Evolutionary conservation across 116 monocot genomes (phyloP).

Genomic region (Cymodocea nodosa): DNA sequence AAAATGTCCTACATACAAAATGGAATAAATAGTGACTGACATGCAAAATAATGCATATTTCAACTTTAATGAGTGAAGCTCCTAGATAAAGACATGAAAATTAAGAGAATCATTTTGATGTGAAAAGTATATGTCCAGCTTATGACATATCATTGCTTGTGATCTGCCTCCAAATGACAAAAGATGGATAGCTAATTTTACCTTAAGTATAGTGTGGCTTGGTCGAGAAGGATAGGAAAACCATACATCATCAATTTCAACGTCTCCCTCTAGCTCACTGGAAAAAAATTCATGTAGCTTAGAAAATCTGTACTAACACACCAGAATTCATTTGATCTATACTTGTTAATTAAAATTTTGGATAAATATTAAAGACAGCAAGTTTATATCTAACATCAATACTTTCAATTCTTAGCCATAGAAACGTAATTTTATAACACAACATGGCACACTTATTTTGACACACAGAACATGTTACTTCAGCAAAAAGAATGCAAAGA

Average conservation of each 20-base stretch:
- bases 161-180: constrained; percentile 1
- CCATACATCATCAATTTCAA: constrained; percentile 92
- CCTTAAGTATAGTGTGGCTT: constrained; percentile 88
- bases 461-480: too few species aligned
- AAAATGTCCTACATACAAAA: too few species aligned
- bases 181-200: constrained; percentile 7
- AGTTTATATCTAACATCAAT: too few species aligned
- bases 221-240: constrained; percentile 99
- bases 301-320: neutral
- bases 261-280: constrained; percentile 64
- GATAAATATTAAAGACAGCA: too few species aligned
- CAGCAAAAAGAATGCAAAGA: too few species aligned
- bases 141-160: neutral
- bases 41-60: too few species aligned
- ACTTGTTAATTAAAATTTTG: too few species aligned
- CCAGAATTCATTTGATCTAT: too few species aligned
- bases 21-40: too few species aligned
- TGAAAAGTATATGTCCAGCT: neutral
- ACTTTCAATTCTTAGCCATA: too few species aligned
- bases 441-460: too few species aligned
- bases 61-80: neutral
- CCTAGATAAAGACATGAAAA: neutral
- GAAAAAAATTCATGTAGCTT: constrained; percentile 1
- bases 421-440: too few species aligned
- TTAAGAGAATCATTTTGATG: neutral